phyloP scores from a whole-genome alignment of 148 eudicot species.

The Mesembryanthemum crystallinum region DNA sequence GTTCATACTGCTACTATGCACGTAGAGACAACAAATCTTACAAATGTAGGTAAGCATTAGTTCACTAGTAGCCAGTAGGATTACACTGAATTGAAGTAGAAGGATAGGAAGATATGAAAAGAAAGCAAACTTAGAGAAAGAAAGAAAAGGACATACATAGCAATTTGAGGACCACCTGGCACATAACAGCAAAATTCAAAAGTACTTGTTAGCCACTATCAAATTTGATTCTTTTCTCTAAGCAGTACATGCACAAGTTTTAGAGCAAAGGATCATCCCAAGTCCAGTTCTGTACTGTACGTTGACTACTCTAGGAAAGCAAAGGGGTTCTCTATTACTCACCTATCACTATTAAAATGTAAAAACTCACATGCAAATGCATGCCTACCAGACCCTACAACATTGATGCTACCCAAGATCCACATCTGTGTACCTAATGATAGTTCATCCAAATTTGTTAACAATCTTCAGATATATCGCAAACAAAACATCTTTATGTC shows the following conservation, averaged over 20 bases:
- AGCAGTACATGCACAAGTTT: background rate
- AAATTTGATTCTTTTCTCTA: background rate
- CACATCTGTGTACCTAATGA: background rate
- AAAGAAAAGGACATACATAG: conserved; percentile 5
- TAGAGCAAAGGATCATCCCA: background rate
- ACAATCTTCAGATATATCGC: background rate
- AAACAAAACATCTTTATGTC: background rate
- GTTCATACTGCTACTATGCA: conserved; percentile 1
- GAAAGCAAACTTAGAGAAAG: background rate
- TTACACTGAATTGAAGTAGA: background rate
- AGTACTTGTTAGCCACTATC: background rate
- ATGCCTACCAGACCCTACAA: background rate
- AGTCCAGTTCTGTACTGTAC: background rate
- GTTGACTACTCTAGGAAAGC: background rate
- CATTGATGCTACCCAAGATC: background rate
- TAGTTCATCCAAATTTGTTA: background rate
- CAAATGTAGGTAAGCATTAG: background rate
- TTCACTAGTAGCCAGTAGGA: background rate
- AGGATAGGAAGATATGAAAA: background rate
- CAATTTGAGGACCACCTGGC: conserved; percentile 2
- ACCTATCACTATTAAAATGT: background rate
- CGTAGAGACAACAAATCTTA: background rate
- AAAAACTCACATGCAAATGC: background rate
- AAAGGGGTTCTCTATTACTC: background rate
- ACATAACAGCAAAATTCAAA: background rate